Evolutionary conservation across 768 basidiomycete species (phyloP), one percentile per base, ranked within the genome.

Genomic region (Hydnum rufescens): DNA sequence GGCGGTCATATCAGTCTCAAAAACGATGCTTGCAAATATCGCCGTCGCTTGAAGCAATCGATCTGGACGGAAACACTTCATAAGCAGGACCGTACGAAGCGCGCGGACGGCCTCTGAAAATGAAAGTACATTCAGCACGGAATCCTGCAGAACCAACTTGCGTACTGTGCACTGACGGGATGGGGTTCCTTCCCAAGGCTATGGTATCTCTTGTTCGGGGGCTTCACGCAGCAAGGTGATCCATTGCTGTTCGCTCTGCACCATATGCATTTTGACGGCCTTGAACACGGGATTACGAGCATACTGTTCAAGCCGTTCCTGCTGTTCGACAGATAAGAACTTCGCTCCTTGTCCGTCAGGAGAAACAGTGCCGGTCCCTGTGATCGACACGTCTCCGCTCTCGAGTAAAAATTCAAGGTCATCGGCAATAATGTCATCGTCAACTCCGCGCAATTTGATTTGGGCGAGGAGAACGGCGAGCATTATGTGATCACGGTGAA

Each of bases 361-460:
- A 2, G 67, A 54, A 31, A 66, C 62, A 25, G 51, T 57, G 1
- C 64, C 49, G 30, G 62, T 60, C n/a, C 71, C 60, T 53, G 64
- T 58, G n/a, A 59, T 62, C 49, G 72, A 62, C 47, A 87, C 82
- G 3, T n/a, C n/a, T n/a, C 84, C 81, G 58, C 83, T 81, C 62
- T 97, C 92, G 42, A 96, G 70, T n/a, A 96, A 67, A 66, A 89
- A 87, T 61, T 95, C 89, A 19, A 93, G 64, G 61, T 93, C 92
- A 19, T 92, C 86, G 2, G 69, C 63, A 39, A 86, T 80, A 0
- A 53, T 50, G 23, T 57, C 58, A 43, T 87, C 85, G 61, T 85
- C 83, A 16, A 77, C 60, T 18, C 82, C 80, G 42, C 84, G 76
- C 16, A 92, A 63, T 63, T 88, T 88, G 56, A 93, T 80, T 61